phyloP scores from a whole-genome alignment of 2,329 filamentous ascomycete genomes.

The Aspergillus pseudoglaucus region DNA sequence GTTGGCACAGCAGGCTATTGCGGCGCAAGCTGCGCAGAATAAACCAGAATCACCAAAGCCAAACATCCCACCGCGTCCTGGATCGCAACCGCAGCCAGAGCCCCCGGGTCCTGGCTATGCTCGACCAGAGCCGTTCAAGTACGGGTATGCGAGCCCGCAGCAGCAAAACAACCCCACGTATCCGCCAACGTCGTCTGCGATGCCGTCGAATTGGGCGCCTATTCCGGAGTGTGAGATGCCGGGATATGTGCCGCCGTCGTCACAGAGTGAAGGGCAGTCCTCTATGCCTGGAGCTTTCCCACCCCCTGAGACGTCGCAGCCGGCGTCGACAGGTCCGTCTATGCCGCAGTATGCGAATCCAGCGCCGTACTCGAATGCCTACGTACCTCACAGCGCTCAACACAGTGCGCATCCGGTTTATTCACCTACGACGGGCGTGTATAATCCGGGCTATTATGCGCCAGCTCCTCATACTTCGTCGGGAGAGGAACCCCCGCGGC shows the following conservation, averaged over 20 bases:
- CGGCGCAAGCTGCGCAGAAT: slow-evolving; percentile 2
- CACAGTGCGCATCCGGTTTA: slow-evolving; percentile 2
- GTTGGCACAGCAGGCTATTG: background rate
- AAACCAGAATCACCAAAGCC: too few relatives aligned
- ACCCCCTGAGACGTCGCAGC: slow-evolving; percentile 11
- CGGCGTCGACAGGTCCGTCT: slow-evolving; percentile 16
- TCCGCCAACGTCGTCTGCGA: slow-evolving; percentile 8
- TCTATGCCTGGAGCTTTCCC: slow-evolving; percentile 30
- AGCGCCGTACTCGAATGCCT: slow-evolving; percentile 13
- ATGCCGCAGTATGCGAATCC: slow-evolving; percentile 28
- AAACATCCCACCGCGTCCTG: slow-evolving; percentile 2
- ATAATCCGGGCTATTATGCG: slow-evolving; percentile 7
- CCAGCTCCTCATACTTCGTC: slow-evolving; percentile 28
- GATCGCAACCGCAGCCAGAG: slow-evolving; percentile 1
- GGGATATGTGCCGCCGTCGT: slow-evolving; percentile 35
- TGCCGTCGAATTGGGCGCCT: slow-evolving; percentile 29
- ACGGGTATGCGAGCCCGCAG: slow-evolving; percentile 20
- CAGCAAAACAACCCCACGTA: slow-evolving; percentile 11
- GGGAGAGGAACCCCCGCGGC: slow-evolving; percentile 14
- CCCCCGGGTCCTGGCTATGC: slow-evolving; percentile 29
- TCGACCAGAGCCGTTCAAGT: slow-evolving; percentile 22
- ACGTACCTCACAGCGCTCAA: slow-evolving; percentile 13
- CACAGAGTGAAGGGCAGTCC: slow-evolving; percentile 15
- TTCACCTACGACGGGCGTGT: slow-evolving; percentile 7
- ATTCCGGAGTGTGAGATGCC: slow-evolving; percentile 36